A percentile compares a stretch with the other conserved stretches of the same genome.
phyloP scores from a whole-genome alignment of 192 early-diverging fungal genomes.

The Backusella tuberculispora region DNA sequence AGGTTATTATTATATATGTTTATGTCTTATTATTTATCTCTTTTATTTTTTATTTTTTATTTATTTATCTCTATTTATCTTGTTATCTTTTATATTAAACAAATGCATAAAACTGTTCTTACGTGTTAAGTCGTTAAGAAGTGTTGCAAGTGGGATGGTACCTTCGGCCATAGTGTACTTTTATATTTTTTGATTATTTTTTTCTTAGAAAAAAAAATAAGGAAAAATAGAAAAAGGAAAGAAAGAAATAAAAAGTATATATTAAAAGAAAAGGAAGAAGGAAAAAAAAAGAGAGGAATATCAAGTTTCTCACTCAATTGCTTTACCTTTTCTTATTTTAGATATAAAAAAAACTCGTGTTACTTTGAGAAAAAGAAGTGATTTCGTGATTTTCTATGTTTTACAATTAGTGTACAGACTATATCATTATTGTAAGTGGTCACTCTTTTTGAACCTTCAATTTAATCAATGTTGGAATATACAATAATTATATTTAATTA shows the following conservation, averaged over 20 bases:
- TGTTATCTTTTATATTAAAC: background rate
- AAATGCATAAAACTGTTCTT: background rate
- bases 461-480: no score
- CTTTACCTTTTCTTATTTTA: background rate
- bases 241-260: background rate
- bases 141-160: background rate
- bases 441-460: background rate
- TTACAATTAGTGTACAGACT: no score
- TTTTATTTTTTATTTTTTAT: background rate
- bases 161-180: background rate
- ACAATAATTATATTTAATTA: no score
- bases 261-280: background rate
- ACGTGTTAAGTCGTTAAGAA: background rate
- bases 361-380: background rate
- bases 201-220: background rate
- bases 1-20: no score
- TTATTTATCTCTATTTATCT: background rate
- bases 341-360: background rate
- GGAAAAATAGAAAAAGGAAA: background rate
- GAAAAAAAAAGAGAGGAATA: background rate
- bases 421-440: background rate
- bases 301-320: background rate
- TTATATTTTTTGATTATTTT: background rate
- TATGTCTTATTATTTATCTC: background rate
- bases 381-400: background rate